These are phyloP conservation scores for Zygoascus flipseniorum DNA, from an alignment of 805 yeast genomes.

Conservation along the genomic window DNA sequence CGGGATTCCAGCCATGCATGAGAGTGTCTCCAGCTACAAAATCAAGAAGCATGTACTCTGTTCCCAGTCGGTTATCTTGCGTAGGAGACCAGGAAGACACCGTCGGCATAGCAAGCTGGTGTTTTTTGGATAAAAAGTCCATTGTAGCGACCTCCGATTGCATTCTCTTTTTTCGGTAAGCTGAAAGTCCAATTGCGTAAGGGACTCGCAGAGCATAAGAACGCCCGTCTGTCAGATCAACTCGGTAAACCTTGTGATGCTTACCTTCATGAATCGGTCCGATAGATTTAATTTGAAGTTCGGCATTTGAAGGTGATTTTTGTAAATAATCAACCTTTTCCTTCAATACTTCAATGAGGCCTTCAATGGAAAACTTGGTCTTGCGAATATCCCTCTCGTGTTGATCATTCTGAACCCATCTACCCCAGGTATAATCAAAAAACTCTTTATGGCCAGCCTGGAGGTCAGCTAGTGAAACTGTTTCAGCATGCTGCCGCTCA, in stretches of 20 bases:
- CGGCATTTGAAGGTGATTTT: constrained; percentile 36
- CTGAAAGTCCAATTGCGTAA: constrained; percentile 62
- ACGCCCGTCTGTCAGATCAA: constrained; percentile 53
- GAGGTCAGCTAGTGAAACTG: constrained; percentile 9
- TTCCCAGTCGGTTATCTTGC: constrained; percentile 50
- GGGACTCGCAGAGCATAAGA: constrained; percentile 74
- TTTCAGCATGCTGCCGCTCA: neutral
- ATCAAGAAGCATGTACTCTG: constrained; percentile 79
- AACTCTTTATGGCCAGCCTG: constrained; percentile 31
- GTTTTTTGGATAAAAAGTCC: constrained; percentile 64
- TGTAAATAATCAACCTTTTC: constrained; percentile 21
- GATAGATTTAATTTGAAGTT: constrained; percentile 54
- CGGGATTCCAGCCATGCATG: constrained; percentile 90
- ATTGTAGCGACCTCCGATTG: constrained; percentile 90
- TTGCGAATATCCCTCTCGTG: constrained; percentile 65
- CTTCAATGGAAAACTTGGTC: constrained; percentile 76
- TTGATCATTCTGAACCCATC: constrained; percentile 80
- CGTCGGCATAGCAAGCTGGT: constrained; percentile 64
- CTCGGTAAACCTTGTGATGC: constrained; percentile 79
- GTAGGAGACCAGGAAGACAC: constrained; percentile 60
- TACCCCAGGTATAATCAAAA: constrained; percentile 89
- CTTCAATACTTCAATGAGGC: constrained; percentile 39
- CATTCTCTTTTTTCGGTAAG: constrained; percentile 47
- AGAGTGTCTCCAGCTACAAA: constrained; percentile 67
- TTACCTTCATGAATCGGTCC: constrained; percentile 89